These are phyloP conservation scores for Pulveroboletus sp. DNA, from an alignment of 768 basidiomycete genomes.

Conservation along the genomic window DNA sequence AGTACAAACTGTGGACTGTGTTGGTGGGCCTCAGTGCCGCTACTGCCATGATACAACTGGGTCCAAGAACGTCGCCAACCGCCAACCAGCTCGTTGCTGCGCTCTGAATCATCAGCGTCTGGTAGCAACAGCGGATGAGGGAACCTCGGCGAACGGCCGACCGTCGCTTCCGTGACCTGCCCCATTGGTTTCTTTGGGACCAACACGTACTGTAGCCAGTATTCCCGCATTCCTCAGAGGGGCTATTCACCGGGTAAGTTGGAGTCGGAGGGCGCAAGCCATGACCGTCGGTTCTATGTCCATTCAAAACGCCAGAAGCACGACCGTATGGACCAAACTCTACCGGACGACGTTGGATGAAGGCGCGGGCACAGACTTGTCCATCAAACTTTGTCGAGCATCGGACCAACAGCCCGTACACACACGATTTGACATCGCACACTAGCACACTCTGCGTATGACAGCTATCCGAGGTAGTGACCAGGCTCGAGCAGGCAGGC, in stretches of 20 bases:
- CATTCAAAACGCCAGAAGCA: too few relatives aligned
- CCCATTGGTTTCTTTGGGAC: too few relatives aligned
- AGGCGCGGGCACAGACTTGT: constrained; percentile 29
- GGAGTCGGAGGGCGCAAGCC: too few relatives aligned
- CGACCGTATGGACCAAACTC: too few relatives aligned
- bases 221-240: too few relatives aligned
- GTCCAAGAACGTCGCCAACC: neutral
- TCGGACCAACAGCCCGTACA: neutral
- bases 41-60: neutral
- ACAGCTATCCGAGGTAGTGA: too few relatives aligned
- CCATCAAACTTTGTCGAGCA: neutral
- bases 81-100: neutral
- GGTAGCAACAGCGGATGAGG: constrained; percentile 4
- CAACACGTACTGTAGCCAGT: too few relatives aligned
- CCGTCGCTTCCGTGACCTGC: constrained; percentile 33
- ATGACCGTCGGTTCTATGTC: too few relatives aligned
- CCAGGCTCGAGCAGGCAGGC: too few relatives aligned
- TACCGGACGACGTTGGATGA: too few relatives aligned
- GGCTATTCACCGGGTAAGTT: too few relatives aligned
- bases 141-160: constrained; percentile 34
- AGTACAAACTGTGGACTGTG: constrained; percentile 8
- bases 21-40: neutral
- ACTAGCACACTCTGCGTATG: neutral
- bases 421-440: neutral
- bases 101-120: neutral